Evolutionary conservation across 441 rosid species (phyloP).

Genomic region (Populus hybrid): DNA sequence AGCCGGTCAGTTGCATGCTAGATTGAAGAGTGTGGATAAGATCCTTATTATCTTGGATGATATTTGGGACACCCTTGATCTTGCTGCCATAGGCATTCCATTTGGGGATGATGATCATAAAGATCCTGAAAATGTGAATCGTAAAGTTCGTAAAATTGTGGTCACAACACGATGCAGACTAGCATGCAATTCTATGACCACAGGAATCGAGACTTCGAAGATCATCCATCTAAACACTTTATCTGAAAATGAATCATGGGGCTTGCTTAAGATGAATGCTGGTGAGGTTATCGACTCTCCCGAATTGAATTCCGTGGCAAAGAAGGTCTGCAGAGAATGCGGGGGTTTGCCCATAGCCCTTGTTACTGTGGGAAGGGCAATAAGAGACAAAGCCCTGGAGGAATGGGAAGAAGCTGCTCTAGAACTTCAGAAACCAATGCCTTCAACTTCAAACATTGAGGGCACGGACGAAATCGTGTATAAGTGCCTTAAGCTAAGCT

Average conservation of each 20-base stretch:
- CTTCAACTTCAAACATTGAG: neutral
- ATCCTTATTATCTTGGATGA: neutral
- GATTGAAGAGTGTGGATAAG: neutral
- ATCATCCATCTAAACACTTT: neutral
- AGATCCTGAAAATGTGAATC: neutral
- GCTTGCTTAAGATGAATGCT: neutral
- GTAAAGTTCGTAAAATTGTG: neutral
- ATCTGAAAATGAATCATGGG: neutral
- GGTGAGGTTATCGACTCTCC: neutral
- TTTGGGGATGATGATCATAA: neutral
- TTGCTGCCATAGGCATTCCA: neutral
- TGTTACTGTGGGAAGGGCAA: neutral
- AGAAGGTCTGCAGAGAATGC: neutral
- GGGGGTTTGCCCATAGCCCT: neutral
- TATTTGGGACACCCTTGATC: neutral
- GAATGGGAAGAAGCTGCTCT: conserved; percentile 2
- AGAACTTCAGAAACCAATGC: neutral
- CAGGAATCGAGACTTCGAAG: neutral
- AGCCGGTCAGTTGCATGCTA: neutral
- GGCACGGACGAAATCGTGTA: neutral
- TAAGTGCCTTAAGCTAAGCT: neutral
- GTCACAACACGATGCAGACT: neutral
- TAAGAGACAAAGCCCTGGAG: neutral
- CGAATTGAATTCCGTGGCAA: neutral
- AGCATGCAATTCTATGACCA: neutral